Conservation (phyloP, 2,329 filamentous ascomycete species). For the Pyricularia grisea region DNA sequence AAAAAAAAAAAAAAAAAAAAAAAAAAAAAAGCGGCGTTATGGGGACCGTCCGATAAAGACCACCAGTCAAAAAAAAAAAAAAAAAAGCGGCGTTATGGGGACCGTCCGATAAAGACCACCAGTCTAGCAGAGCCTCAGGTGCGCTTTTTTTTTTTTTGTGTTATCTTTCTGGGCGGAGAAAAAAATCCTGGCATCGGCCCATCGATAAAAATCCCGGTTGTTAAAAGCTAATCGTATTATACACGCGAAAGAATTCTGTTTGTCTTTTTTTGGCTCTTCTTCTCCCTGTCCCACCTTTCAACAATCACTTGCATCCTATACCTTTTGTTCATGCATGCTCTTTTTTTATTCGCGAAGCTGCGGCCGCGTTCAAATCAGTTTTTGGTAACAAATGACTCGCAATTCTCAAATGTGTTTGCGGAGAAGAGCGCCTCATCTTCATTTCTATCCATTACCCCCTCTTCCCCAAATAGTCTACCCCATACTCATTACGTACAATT, state of each 20-base stretch:
- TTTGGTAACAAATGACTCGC: not conserved
- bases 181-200: not conserved
- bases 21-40: not conserved
- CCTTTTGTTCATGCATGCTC: not conserved
- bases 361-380: not conserved
- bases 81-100: not conserved
- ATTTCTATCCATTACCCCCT: not conserved
- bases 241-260: not conserved
- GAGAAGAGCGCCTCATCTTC: not conserved
- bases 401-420: not conserved
- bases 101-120: not conserved
- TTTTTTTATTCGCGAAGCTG: not conserved
- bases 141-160: not conserved
- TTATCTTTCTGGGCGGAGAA: not conserved
- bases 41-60: not conserved
- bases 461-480: constrained; percentile 21
- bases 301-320: not conserved
- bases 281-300: not conserved
- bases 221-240: not conserved
- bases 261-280: not conserved
- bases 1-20: not conserved
- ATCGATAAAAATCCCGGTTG: not conserved
- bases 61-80: not conserved
- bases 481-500: constrained; percentile 3
- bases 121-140: not conserved